phyloP scores from a whole-genome alignment of 176 grass and related monocot genomes.

The Stipa capillata region DNA sequence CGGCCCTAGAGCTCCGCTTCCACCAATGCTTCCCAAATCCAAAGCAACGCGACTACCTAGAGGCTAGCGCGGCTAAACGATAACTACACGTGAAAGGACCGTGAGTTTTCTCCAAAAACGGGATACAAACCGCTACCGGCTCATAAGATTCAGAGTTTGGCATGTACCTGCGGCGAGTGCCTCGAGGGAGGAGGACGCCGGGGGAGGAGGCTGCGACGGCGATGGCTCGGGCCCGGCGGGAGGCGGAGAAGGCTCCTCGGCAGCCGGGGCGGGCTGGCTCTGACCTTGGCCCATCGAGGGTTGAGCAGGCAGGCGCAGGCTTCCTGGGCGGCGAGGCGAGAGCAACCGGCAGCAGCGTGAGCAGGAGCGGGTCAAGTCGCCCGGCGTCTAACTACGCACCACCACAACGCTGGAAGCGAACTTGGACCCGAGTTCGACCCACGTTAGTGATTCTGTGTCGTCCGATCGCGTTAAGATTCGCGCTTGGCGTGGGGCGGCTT shows the following conservation, averaged over 20 bases:
- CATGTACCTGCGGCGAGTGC: slow-evolving; percentile 43
- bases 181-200: slow-evolving; percentile 33
- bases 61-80: background rate
- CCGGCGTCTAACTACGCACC: background rate
- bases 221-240: background rate
- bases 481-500: background rate
- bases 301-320: background rate
- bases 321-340: background rate
- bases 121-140: background rate
- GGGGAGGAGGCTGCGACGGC: slow-evolving; percentile 12
- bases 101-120: background rate
- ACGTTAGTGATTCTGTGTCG: background rate
- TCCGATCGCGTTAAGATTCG: background rate
- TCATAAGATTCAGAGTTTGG: background rate
- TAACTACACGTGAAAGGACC: background rate
- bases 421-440: slow-evolving; percentile 7
- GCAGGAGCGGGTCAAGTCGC: background rate
- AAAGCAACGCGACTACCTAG: background rate
- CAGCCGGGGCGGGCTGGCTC: background rate
- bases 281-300: slow-evolving; percentile 36
- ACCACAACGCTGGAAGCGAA: background rate
- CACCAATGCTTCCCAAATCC: slow-evolving; percentile 14
- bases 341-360: background rate
- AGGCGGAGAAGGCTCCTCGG: slow-evolving; percentile 1
- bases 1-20: background rate